A percentile compares a stretch with the other conserved stretches of the same genome.
These are phyloP conservation scores for Fusarium odoratissimum DNA, from an alignment of 2,329 filamentous ascomycete genomes.

Conservation along the genomic window DNA sequence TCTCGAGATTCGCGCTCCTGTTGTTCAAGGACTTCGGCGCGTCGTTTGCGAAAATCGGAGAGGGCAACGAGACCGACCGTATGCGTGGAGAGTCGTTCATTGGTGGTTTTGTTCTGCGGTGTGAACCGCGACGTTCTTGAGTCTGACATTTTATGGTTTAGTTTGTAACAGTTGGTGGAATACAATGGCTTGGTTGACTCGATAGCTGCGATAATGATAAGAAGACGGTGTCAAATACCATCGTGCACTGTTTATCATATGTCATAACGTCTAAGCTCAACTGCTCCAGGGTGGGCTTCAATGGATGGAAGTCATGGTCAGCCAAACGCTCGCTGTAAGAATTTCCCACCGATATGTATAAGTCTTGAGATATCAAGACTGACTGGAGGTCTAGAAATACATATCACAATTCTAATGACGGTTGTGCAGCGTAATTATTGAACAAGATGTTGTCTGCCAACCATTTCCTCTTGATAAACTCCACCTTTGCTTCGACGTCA, in stretches of 20 bases:
- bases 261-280: not conserved
- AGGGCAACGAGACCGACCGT: conserved; percentile 93
- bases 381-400: no score
- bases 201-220: conserved; percentile 24
- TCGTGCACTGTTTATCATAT: not conserved
- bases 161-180: not conserved
- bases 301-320: not conserved
- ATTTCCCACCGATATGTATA: not conserved
- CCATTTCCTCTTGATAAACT: not conserved
- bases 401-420: not conserved
- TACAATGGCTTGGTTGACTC: not conserved
- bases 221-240: not conserved
- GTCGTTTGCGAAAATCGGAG: conserved; percentile 94
- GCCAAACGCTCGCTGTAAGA: not conserved
- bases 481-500: conserved; percentile 33
- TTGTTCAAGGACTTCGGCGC: conserved; percentile 91
- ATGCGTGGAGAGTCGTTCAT: conserved; percentile 84
- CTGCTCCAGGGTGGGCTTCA: not conserved
- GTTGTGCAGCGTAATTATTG: not conserved
- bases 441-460: not conserved
- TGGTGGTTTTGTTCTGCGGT: conserved; percentile 78
- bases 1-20: conserved; percentile 85
- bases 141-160: conserved; percentile 54
- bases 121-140: conserved; percentile 71
- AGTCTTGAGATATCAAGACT: not conserved